Conservation (phyloP, 805 yeast genomes). For the Dipodascus albidus region DNA sequence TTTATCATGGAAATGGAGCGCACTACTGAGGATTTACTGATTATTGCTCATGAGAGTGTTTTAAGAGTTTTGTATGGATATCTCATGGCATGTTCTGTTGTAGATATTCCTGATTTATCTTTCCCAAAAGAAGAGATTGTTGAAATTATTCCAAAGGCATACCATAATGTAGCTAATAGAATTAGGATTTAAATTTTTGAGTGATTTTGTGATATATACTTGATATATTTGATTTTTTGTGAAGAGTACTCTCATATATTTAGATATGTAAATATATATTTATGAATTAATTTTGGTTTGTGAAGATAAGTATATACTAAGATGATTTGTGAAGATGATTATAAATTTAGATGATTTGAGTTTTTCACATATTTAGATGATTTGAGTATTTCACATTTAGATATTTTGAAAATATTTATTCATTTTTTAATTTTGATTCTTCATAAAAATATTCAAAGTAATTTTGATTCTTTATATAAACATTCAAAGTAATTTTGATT, state of each 20-base stretch:
- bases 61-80: slow-evolving; percentile 87
- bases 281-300: too few relatives aligned
- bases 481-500: too few relatives aligned
- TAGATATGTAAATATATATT: too few relatives aligned
- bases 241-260: too few relatives aligned
- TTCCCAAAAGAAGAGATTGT: slow-evolving; percentile 78
- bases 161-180: slow-evolving; percentile 36
- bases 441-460: too few relatives aligned
- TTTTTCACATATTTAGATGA: not conserved
- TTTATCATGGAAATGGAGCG: slow-evolving; percentile 88
- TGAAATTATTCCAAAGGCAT: slow-evolving; percentile 80
- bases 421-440: too few relatives aligned
- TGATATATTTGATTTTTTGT: too few relatives aligned
- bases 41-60: slow-evolving; percentile 89
- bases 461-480: too few relatives aligned
- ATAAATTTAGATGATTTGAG: not conserved
- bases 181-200: slow-evolving; percentile 3
- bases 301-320: too few relatives aligned
- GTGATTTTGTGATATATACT: too few relatives aligned
- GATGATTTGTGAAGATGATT: not conserved
- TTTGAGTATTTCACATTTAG: too few relatives aligned
- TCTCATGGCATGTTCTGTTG: slow-evolving; percentile 81
- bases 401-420: too few relatives aligned
- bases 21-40: slow-evolving; percentile 64
- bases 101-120: slow-evolving; percentile 68